Evolutionary conservation across 176 grass and related monocot genomes (phyloP), one percentile per base, ranked within the genome.

Genomic region (Oryza officinalis): DNA sequence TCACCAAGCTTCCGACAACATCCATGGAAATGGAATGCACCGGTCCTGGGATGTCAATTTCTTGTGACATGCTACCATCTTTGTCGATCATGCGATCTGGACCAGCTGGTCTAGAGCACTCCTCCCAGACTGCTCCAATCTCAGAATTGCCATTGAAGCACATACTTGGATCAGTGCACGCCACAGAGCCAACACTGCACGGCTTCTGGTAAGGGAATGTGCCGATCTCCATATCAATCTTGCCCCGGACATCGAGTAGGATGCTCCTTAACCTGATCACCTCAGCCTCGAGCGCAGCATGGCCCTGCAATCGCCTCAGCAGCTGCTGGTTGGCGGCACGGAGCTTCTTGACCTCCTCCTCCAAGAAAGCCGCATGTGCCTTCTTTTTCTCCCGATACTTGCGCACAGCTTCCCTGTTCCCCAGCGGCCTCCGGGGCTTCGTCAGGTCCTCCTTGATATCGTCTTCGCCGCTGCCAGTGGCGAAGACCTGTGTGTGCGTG

Each of bases 351-450:
- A 94, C 86, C 81, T 99, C 97, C 40, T 99, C 89, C 91, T 96
- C 97, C 46, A 99, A 61, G 13, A 87, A 96, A 4, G 97, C 86
- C 3, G 89, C 88, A 64, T 96, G 97, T 4, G 97, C 97, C 80
- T 96, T 99, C 88, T 96, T 99, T 93, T 96, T 99, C 86, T 99
- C 87, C 66, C 93, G 61, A 75, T 99, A 99, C 89, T 96, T 99
- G 66, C 93, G 89, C 85, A 99, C 97, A 0, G 97, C 97, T 47
- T 96, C 97, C 67, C 86, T 73, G 70, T 99, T 99, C 60, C 91
- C 89, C 38, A 91, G 60, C 38, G 84, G 86, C 6, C 76, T 87
- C 75, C 85, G 86, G 18, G 83, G 46, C 71, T 59, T 73, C 2
- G 73, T 74, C 61, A 25, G 44, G 11, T 88, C 88, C 43, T 81